Conservation (phyloP, 1,284 basidiomycete genomes). For the Pterulicium gracile region DNA sequence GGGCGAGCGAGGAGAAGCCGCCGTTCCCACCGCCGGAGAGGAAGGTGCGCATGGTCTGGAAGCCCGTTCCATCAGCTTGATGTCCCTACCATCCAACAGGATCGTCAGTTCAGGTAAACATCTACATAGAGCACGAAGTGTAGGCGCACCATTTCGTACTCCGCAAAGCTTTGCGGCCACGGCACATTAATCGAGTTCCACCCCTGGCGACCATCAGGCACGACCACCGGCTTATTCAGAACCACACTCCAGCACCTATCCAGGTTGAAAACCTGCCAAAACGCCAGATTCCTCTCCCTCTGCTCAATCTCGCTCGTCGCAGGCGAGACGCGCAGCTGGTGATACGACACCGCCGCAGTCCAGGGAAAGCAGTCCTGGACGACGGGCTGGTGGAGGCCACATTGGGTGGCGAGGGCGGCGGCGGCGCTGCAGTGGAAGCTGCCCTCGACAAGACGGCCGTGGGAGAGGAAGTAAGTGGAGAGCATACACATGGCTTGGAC, state of each 20-base stretch:
- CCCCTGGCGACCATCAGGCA: conserved; percentile 35
- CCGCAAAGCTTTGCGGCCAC: conserved; percentile 51
- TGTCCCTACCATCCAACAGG: conserved; percentile 34
- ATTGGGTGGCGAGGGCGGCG: conserved; percentile 54
- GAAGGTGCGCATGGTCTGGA: conserved; percentile 51
- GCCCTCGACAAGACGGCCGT: conserved; percentile 61
- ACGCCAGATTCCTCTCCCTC: conserved; percentile 53
- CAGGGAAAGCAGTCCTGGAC: conserved; percentile 23
- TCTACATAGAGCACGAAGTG: conserved; percentile 5
- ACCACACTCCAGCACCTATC: conserved; percentile 59
- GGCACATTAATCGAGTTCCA: conserved; percentile 47
- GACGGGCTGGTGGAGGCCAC: conserved; percentile 46
- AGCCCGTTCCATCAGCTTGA: conserved; percentile 34
- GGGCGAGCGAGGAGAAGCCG: conserved; percentile 49
- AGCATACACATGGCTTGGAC: conserved; percentile 65
- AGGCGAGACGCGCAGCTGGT: conserved; percentile 40
- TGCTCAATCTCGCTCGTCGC: conserved; percentile 43
- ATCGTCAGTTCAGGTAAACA: conserved; percentile 5
- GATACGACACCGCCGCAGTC: conserved; percentile 22
- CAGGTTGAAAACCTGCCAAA: conserved; percentile 62
- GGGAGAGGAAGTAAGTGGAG: conserved; percentile 62
- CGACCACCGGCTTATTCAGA: conserved; percentile 43
- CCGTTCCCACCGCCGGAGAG: conserved; percentile 45
- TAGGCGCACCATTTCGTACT: conserved; percentile 43
- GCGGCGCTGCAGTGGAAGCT: conserved; percentile 63